Percentiles rank a stretch among this genome's conserved stretches.
Evolutionary conservation across 176 grass and related monocot genomes (phyloP).

Genomic region (Ananas comosus): DNA sequence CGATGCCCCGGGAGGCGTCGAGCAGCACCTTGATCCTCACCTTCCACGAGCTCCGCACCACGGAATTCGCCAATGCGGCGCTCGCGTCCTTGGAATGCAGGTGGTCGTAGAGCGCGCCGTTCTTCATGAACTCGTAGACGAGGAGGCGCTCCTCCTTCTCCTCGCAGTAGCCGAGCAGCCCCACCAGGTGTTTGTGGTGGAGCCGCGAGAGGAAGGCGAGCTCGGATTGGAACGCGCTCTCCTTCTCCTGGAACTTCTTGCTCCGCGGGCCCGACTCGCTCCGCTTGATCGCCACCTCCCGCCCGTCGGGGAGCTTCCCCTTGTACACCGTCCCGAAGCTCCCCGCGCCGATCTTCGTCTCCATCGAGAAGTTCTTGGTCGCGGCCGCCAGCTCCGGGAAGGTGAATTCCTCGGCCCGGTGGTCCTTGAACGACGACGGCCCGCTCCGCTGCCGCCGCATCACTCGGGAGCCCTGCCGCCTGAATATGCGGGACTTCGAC

Average conservation of each 20-base stretch:
- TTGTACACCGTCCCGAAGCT: constrained; percentile 88
- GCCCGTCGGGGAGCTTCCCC: constrained; percentile 66
- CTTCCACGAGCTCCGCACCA: constrained; percentile 60
- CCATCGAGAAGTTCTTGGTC: constrained; percentile 46
- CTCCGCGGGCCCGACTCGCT: constrained; percentile 40
- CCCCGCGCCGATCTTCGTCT: constrained; percentile 61
- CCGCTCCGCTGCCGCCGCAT: constrained; percentile 90
- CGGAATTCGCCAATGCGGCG: constrained; percentile 10
- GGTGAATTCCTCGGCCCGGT: constrained; percentile 49
- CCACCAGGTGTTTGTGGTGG: constrained; percentile 95
- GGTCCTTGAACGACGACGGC: constrained; percentile 85
- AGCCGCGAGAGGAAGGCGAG: constrained; percentile 76
- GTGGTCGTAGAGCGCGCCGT: constrained; percentile 86
- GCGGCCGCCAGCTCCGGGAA: constrained; percentile 54
- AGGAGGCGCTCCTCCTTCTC: constrained; percentile 75
- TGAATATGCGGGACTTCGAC: constrained; percentile 21
- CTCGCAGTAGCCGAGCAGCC: constrained; percentile 72
- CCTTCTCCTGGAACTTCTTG: constrained; percentile 70
- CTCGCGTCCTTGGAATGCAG: constrained; percentile 36
- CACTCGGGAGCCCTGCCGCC: constrained; percentile 62
- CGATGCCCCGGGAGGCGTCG: constrained; percentile 79
- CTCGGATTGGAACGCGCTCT: constrained; percentile 91
- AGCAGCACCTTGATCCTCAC: constrained; percentile 69
- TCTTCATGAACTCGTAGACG: constrained; percentile 96
- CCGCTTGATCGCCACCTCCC: constrained; percentile 90